A percentile compares a stretch with the other conserved stretches of the same genome.
These are phyloP conservation scores for Fusarium miscanthi DNA, from an alignment of 2,329 filamentous ascomycete genomes.

Conservation along the genomic window DNA sequence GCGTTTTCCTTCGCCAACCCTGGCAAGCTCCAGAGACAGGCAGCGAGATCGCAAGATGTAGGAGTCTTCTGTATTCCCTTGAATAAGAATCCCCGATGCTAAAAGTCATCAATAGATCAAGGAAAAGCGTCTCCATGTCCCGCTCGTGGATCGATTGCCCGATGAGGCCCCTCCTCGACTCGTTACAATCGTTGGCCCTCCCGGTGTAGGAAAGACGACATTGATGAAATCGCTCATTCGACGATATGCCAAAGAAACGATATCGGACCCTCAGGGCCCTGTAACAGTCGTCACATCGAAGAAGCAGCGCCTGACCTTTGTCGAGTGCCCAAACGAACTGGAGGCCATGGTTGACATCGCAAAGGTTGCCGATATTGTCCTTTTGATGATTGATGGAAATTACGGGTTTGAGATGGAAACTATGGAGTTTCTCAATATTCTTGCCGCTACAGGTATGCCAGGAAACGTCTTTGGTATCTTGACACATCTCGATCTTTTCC, in stretches of 20 bases:
- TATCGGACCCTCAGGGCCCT: constrained; percentile 89
- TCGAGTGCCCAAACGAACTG: constrained; percentile 97
- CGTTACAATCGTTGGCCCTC: constrained; percentile 93
- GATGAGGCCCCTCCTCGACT: constrained; percentile 95
- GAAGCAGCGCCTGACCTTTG: constrained; percentile 90
- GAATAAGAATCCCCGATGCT: constrained; percentile 25
- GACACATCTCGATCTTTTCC: constrained; percentile 95
- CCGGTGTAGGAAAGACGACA: constrained; percentile 95
- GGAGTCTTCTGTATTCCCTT: constrained; percentile 29
- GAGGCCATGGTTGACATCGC: constrained; percentile 97
- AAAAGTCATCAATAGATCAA: constrained; percentile 70
- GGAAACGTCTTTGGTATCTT: constrained; percentile 98
- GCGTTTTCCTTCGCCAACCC: constrained; percentile 88
- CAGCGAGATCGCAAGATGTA: constrained; percentile 78
- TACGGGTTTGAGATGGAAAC: constrained; percentile 99
- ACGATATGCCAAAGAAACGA: constrained; percentile 94
- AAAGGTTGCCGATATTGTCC: constrained; percentile 96
- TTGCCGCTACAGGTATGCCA: constrained; percentile 96
- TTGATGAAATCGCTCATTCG: constrained; percentile 94
- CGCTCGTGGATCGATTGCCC: constrained; percentile 92
- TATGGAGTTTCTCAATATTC: constrained; percentile 97
- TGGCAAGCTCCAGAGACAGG: constrained; percentile 81
- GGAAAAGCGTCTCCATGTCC: constrained; percentile 96
- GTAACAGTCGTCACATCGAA: constrained; percentile 98
- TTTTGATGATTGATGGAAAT: constrained; percentile 98